A percentile compares a stretch with the other conserved stretches of the same genome.
Conservation (phyloP, 495 filamentous ascomycete genomes). For the Xylaria castorea region DNA sequence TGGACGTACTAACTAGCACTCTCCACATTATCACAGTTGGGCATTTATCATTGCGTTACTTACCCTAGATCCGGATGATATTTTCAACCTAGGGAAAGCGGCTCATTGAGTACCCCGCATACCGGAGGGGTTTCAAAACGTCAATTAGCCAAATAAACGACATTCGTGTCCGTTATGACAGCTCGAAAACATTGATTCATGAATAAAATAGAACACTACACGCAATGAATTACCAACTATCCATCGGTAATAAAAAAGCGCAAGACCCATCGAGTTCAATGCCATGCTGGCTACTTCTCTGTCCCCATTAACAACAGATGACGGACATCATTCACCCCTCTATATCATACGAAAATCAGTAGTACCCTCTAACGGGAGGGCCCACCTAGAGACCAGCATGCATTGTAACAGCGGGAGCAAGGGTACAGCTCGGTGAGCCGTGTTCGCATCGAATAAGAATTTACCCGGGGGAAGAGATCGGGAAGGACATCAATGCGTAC, state of each 20-base stretch:
- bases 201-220: neutral
- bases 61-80: neutral
- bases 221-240: neutral
- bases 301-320: neutral
- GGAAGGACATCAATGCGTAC: conserved; percentile 16
- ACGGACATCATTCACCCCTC: neutral
- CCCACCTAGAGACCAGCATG: neutral
- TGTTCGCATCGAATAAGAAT: conserved; percentile 10
- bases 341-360: neutral
- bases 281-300: neutral
- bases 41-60: neutral
- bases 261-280: neutral
- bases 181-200: no score
- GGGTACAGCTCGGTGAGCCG: conserved; percentile 14
- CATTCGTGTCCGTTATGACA: neutral
- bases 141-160: conserved; percentile 4
- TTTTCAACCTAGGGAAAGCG: neutral
- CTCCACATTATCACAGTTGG: neutral
- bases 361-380: neutral
- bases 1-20: neutral
- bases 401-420: conserved; percentile 14
- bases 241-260: neutral
- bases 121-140: neutral
- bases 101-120: neutral
- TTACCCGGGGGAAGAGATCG: conserved; percentile 11